Conservation (phyloP, 1,284 basidiomycete species). For the Heliocybe sulcata region DNA sequence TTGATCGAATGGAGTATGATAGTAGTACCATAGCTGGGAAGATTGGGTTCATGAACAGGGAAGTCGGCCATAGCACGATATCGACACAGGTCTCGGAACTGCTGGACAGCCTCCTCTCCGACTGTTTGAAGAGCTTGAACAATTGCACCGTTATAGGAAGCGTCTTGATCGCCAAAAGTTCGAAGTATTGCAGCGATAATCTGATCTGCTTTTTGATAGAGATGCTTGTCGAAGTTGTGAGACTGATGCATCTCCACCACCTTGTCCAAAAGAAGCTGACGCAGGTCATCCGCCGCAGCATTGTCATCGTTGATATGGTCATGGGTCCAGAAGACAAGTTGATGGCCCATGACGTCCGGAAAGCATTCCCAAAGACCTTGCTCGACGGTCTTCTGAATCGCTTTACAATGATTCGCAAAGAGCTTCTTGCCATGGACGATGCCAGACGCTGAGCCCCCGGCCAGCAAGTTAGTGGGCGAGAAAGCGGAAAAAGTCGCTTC, state of each 20-base stretch:
- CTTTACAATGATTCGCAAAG: slow-evolving; percentile 59
- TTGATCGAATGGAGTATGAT: slow-evolving; percentile 47
- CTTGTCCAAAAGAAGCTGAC: slow-evolving; percentile 27
- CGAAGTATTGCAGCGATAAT: slow-evolving; percentile 52
- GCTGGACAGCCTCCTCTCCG: slow-evolving; percentile 25
- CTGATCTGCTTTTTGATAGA: slow-evolving; percentile 42
- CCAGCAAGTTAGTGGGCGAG: slow-evolving; percentile 52
- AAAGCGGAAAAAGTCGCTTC: slow-evolving; percentile 55
- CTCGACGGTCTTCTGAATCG: slow-evolving; percentile 39
- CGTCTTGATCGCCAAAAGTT: slow-evolving; percentile 55
- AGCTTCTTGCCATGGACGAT: slow-evolving; percentile 33
- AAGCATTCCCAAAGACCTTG: slow-evolving; percentile 64
- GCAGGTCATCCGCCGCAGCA: slow-evolving; percentile 20
- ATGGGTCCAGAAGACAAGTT: slow-evolving; percentile 43
- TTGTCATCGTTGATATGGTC: slow-evolving; percentile 13
- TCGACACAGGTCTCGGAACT: slow-evolving; percentile 42
- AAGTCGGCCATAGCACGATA: slow-evolving; percentile 43
- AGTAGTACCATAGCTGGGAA: slow-evolving; percentile 45
- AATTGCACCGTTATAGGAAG: slow-evolving; percentile 37
- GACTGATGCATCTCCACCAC: slow-evolving; percentile 22
- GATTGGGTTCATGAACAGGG: slow-evolving; percentile 50
- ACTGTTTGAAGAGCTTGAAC: slow-evolving; percentile 30
- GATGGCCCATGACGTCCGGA: slow-evolving; percentile 62
- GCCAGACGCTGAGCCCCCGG: slow-evolving; percentile 20
- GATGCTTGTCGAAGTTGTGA: slow-evolving; percentile 27